Percentiles rank a stretch among this genome's conserved stretches.
These are phyloP conservation scores for Eimeria nieschulzi DNA, from an alignment of 169 alveolate species.

Conservation along the genomic window DNA sequence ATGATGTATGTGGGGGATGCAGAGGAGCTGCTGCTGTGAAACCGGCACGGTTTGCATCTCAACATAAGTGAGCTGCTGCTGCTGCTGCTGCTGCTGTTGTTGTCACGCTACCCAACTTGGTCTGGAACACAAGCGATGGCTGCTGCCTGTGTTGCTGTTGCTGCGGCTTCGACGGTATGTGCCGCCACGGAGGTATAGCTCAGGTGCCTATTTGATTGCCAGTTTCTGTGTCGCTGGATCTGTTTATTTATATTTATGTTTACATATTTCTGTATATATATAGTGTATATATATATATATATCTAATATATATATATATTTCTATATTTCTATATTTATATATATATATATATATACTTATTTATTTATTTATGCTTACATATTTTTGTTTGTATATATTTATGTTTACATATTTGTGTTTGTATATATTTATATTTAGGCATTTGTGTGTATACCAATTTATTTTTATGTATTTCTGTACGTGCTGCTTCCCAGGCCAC, in stretches of 20 bases:
- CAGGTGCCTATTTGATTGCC: background rate
- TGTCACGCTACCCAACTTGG: too few species aligned
- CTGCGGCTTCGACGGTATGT: too few species aligned
- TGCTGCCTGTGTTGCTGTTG: too few species aligned
- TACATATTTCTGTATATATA: background rate
- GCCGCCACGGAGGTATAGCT: too few species aligned
- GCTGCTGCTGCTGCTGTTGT: background rate
- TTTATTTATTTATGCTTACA: background rate
- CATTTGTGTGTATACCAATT: too few species aligned
- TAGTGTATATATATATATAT: background rate
- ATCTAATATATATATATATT: background rate
- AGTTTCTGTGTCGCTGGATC: background rate
- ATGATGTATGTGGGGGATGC: constrained; percentile 50
- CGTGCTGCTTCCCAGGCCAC: too few species aligned
- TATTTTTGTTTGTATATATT: too few species aligned
- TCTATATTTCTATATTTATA: background rate
- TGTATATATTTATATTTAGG: too few species aligned
- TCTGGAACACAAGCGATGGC: too few species aligned
- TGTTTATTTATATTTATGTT: background rate
- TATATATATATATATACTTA: background rate
- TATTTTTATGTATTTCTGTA: too few species aligned
- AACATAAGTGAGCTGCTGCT: background rate
- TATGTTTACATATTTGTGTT: too few species aligned
- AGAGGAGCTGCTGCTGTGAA: background rate
- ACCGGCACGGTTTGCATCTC: constrained; percentile 20